Evolutionary conservation across 768 basidiomycete genomes (phyloP), one percentile per base, ranked within the genome.

Genomic region (Chalciporus chontae): DNA sequence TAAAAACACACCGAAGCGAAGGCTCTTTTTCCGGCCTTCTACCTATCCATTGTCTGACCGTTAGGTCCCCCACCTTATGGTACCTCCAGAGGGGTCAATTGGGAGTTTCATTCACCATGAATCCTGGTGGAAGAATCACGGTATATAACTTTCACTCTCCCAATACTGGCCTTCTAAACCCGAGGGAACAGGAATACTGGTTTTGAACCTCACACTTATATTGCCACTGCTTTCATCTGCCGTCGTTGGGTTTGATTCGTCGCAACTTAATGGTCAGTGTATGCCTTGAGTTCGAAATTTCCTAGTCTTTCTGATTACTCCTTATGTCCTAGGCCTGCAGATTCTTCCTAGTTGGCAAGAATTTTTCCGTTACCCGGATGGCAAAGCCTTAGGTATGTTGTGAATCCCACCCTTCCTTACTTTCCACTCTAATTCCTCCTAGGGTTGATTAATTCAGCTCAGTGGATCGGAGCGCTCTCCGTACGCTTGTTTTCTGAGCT

Each of bases 211-310:
- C 5, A 80, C 75, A 56, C 71, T 87, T 27, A 47, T 81, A 14
- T 69, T 87, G 14, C 82, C 85, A 2, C 71, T 87, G n/a, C 66
- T 86, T 48, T 84, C 85, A 14, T 78, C 83, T 15, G 70, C 77
- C 13, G 77, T 78, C 43, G 87, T 85, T 65, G 85, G 87, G 21
- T 75, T 84, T 43, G 83, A 86, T 61, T 80, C 81, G 4, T 85
- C 83, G n/a, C 66, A 84, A 40, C 72, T 84, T 14, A 85, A 85
- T 57, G 74, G 73, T 71, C 14, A 23, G 23, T 40, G 21, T 23
- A 29, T 26, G 7, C n/a, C n/a, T 21, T 4, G 26, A 15, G n/a
- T 29, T 27, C 13, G n/a, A 8, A 17, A 6, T 7, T 4, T 11
- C 21, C 14, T 42, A 24, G 26, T 29, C 27, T 8, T 27, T 27